Conservation (phyloP, 768 basidiomycete species). For the Mycena vitilis region DNA sequence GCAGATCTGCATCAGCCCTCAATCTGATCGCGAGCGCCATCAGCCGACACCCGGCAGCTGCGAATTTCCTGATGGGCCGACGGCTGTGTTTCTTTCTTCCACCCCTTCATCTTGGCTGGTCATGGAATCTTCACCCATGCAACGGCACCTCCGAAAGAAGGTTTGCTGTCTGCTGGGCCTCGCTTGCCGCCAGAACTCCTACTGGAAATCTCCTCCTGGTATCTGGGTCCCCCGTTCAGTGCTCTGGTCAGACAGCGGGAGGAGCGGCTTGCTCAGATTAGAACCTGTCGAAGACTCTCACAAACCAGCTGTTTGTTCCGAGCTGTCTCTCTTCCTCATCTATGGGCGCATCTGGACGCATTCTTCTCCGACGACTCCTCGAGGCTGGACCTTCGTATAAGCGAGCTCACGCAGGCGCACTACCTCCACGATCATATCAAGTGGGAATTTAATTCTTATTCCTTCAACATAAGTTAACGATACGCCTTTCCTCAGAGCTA, state of each 20-base stretch:
- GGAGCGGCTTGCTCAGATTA: not conserved
- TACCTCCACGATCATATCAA: not conserved
- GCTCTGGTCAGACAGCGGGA: too few species aligned
- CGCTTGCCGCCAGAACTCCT: not conserved
- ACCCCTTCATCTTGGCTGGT: too few species aligned
- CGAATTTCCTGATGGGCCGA: too few species aligned
- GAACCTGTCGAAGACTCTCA: not conserved
- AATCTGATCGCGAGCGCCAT: too few species aligned
- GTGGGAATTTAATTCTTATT: not conserved
- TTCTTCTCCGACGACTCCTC: not conserved
- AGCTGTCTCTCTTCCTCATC: not conserved
- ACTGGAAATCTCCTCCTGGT: not conserved
- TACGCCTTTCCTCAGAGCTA: not conserved
- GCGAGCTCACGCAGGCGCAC: conserved; percentile 1
- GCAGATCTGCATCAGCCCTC: too few species aligned
- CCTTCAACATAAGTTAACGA: not conserved
- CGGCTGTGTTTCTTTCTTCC: too few species aligned
- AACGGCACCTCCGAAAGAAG: not conserved
- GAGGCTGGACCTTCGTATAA: not conserved
- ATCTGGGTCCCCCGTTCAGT: not conserved
- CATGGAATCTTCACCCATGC: not conserved
- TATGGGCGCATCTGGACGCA: not conserved
- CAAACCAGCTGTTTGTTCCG: conserved; percentile 8
- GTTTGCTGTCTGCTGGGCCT: not conserved
- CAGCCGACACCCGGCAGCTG: too few species aligned